phyloP scores from a whole-genome alignment of 2,329 filamentous ascomycete species.

The Fusarium sterilihyphosum region DNA sequence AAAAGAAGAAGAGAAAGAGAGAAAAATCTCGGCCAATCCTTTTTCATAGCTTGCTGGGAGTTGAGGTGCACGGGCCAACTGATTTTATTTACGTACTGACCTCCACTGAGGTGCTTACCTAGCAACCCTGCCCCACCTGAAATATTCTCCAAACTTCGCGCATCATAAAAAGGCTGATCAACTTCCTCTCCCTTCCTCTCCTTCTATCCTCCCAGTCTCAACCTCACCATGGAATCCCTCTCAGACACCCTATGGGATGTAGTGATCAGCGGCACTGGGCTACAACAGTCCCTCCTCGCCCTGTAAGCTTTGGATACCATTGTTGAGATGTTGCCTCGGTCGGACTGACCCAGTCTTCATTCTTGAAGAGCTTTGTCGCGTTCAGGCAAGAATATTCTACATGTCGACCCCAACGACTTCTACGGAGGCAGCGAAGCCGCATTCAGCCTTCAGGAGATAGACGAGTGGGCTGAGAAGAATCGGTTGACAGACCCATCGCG shows the following conservation, averaged over 20 bases:
- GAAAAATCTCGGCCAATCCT: slow-evolving; percentile 41
- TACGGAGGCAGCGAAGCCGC: slow-evolving; percentile 90
- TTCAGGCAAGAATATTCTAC: slow-evolving; percentile 89
- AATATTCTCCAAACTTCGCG: slow-evolving; percentile 31
- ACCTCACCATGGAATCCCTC: slow-evolving; percentile 74
- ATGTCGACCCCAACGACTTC: slow-evolving; percentile 87
- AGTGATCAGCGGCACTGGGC: slow-evolving; percentile 80
- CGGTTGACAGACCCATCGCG: slow-evolving; percentile 34
- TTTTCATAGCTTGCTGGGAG: slow-evolving; percentile 8
- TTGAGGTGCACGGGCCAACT: slow-evolving; percentile 39
- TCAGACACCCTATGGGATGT: slow-evolving; percentile 81
- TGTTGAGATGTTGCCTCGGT: slow-evolving; percentile 43
- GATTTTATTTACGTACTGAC: not conserved
- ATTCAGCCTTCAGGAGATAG: slow-evolving; percentile 82
- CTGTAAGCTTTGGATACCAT: slow-evolving; percentile 66
- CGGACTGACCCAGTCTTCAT: slow-evolving; percentile 47
- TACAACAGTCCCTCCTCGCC: slow-evolving; percentile 82
- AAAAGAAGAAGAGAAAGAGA: slow-evolving; percentile 39
- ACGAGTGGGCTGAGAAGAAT: slow-evolving; percentile 72
- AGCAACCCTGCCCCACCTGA: slow-evolving; percentile 38
- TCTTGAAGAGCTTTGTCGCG: slow-evolving; percentile 84
- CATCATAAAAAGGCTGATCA: slow-evolving; percentile 23
- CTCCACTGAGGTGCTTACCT: not conserved
- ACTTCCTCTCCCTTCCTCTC: slow-evolving; percentile 13
- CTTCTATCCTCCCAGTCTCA: slow-evolving; percentile 28